phyloP scores from a whole-genome alignment of 352 stramenopile genomes.

The Phytophthora boehmeriae region DNA sequence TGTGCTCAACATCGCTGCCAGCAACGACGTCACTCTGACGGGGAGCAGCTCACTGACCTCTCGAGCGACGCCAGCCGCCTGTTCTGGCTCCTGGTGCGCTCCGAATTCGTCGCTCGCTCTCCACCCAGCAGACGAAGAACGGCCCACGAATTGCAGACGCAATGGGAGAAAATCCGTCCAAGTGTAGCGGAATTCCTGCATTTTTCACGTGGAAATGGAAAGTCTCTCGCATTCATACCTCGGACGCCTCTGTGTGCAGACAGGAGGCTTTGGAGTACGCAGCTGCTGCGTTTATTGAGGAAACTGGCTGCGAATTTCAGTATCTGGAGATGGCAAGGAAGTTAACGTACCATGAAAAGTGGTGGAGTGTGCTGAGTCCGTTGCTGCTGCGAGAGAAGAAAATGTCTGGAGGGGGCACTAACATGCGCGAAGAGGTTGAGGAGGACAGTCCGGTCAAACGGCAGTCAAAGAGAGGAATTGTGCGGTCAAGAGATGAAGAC shows the following conservation, averaged over 20 bases:
- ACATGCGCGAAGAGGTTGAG: slow-evolving; percentile 11
- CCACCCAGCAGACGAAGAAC: background rate
- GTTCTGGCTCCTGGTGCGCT: background rate
- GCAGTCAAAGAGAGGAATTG: background rate
- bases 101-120: background rate
- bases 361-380: slow-evolving; percentile 12
- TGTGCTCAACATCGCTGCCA: background rate
- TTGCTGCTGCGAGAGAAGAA: background rate
- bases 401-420: background rate
- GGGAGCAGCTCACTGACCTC: background rate
- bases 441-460: background rate
- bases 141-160: background rate
- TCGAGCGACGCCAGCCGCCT: background rate
- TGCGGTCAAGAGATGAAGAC: slow-evolving; percentile 6
- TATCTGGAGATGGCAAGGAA: slow-evolving; percentile 1
- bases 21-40: background rate
- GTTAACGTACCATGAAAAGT: slow-evolving; percentile 11
- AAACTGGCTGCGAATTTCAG: slow-evolving; percentile 7
- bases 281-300: background rate
- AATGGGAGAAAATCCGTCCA: background rate
- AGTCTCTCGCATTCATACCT: background rate
- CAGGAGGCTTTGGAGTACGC: background rate
- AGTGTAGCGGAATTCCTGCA: background rate
- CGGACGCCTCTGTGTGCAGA: background rate
- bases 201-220: background rate